Percentiles rank a stretch among this genome's conserved stretches.
phyloP scores from a whole-genome alignment of 2,329 filamentous ascomycete genomes.

The Colletotrichum chrysophilum region DNA sequence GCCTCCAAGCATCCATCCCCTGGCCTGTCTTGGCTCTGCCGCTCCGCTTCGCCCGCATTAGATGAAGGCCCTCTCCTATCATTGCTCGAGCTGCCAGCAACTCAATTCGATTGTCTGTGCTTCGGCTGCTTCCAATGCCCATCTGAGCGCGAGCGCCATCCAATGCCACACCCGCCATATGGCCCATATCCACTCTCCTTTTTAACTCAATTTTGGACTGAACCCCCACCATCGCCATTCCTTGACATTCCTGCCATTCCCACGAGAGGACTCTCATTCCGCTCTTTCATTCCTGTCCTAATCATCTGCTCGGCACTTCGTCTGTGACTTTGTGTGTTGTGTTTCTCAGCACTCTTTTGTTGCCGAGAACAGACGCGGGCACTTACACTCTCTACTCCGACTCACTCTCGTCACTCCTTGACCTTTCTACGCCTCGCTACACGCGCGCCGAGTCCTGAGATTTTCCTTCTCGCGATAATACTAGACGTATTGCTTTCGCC shows the following conservation, averaged over 20 bases:
- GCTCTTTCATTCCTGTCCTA: neutral
- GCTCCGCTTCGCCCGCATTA: conserved; percentile 2
- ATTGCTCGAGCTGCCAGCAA: neutral
- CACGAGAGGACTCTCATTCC: neutral
- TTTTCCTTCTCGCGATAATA: conserved; percentile 1
- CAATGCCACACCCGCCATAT: neutral
- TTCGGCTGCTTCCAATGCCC: neutral
- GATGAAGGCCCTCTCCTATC: conserved; percentile 18
- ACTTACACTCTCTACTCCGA: neutral
- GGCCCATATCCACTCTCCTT: neutral
- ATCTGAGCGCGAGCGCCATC: neutral
- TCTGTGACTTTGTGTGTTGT: conserved; percentile 1
- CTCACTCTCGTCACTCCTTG: conserved; percentile 15
- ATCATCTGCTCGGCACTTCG: neutral
- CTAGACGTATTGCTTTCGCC: conserved; percentile 2
- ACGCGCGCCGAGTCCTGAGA: neutral
- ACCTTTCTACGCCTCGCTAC: neutral
- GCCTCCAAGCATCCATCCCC: conserved; percentile 9
- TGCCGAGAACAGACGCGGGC: neutral
- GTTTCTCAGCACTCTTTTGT: neutral
- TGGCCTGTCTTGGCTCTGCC: conserved; percentile 7
- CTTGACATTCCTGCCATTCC: neutral
- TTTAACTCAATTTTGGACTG: neutral
- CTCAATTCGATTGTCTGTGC: conserved; percentile 3
- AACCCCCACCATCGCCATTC: conserved; percentile 8